Conservation (phyloP, 1,284 basidiomycete species). For the Malassezia furfur region DNA sequence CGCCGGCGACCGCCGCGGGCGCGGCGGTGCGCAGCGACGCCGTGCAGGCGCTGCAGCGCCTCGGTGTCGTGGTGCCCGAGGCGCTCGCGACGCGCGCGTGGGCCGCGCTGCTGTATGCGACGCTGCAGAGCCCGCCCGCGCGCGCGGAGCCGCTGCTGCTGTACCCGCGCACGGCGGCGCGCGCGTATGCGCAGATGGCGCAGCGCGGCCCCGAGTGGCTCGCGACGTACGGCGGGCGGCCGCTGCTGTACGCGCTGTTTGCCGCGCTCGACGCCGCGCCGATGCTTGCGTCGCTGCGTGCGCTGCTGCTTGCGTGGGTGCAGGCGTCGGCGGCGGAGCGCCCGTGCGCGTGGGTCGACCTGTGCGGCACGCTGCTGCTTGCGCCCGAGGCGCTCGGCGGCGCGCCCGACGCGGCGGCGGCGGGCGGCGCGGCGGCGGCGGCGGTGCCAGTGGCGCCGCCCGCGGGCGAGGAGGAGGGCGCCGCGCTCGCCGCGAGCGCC, state of each 20-base stretch:
- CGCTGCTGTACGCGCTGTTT: slow-evolving; percentile 86
- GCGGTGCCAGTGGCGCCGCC: background rate
- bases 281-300: slow-evolving; percentile 81
- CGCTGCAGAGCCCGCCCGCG: slow-evolving; percentile 47
- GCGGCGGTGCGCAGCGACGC: slow-evolving; percentile 63
- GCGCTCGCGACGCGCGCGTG: slow-evolving; percentile 50
- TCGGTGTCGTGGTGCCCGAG: slow-evolving; percentile 85
- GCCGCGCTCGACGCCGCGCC: slow-evolving; percentile 88
- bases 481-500: slow-evolving; percentile 6
- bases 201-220: slow-evolving; percentile 86
- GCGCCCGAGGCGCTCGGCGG: slow-evolving; percentile 2
- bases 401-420: background rate
- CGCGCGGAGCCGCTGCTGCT: slow-evolving; percentile 58
- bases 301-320: slow-evolving; percentile 90
- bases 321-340: slow-evolving; percentile 84
- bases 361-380: slow-evolving; percentile 56
- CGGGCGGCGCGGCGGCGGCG: background rate
- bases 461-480: slow-evolving; percentile 10
- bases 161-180: slow-evolving; percentile 67
- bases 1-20: background rate
- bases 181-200: slow-evolving; percentile 90
- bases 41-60: slow-evolving; percentile 88
- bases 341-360: slow-evolving; percentile 92
- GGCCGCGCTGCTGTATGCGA: slow-evolving; percentile 28
- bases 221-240: slow-evolving; percentile 86